These are phyloP conservation scores for Fusarium bactridioides DNA, from an alignment of 2,329 filamentous ascomycete genomes.

Conservation along the genomic window DNA sequence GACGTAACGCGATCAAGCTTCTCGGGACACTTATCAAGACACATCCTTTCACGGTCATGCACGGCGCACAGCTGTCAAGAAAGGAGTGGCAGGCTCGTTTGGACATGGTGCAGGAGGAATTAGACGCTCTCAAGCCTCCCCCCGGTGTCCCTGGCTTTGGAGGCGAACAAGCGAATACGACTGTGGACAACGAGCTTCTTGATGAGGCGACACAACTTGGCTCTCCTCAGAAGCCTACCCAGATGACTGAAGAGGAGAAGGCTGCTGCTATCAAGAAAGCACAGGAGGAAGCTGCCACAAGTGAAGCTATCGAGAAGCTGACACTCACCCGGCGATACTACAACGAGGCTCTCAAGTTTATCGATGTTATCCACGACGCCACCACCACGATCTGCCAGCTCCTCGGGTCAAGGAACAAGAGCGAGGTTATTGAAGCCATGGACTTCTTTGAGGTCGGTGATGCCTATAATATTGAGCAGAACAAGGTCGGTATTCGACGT, in stretches of 20 bases:
- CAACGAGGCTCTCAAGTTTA: slow-evolving; percentile 90
- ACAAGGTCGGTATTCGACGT: slow-evolving; percentile 88
- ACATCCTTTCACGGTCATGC: slow-evolving; percentile 91
- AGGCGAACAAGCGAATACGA: slow-evolving; percentile 70
- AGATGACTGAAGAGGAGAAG: slow-evolving; percentile 83
- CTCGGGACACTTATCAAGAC: slow-evolving; percentile 88
- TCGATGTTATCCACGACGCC: slow-evolving; percentile 86
- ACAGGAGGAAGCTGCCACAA: slow-evolving; percentile 85
- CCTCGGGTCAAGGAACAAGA: slow-evolving; percentile 94
- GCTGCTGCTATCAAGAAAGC: slow-evolving; percentile 78
- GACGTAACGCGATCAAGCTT: slow-evolving; percentile 93
- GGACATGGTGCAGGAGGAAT: slow-evolving; percentile 82
- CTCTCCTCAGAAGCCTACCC: slow-evolving; percentile 69
- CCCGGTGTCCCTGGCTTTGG: slow-evolving; percentile 69
- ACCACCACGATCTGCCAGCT: slow-evolving; percentile 85
- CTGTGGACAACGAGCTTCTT: slow-evolving; percentile 78
- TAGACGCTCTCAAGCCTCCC: slow-evolving; percentile 83
- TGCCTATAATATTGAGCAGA: slow-evolving; percentile 94
- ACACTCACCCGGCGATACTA: slow-evolving; percentile 92
- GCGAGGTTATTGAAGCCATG: slow-evolving; percentile 98
- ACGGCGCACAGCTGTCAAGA: slow-evolving; percentile 83
- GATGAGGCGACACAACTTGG: slow-evolving; percentile 89
- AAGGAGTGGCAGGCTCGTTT: slow-evolving; percentile 87
- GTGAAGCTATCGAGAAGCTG: slow-evolving; percentile 86
- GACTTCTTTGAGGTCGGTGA: slow-evolving; percentile 97